A percentile compares a stretch with the other conserved stretches of the same genome.
Evolutionary conservation across 164 flowering plant species (phyloP).

Genomic region (Magnolia kwangsiensis): DNA sequence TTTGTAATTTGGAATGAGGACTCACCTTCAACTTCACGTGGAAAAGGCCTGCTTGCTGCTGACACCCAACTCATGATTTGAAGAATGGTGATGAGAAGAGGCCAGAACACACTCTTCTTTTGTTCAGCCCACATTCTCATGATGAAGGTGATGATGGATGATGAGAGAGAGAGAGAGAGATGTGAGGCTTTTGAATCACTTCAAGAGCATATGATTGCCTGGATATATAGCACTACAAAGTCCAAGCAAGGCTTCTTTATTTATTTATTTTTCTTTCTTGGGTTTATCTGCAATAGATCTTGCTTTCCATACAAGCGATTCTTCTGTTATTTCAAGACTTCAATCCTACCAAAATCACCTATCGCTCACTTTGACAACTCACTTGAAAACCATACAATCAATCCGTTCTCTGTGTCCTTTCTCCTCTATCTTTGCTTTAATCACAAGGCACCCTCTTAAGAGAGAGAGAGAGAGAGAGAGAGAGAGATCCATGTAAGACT

Average conservation of each 20-base stretch:
- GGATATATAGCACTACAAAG: neutral
- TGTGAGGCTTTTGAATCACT: slow-evolving; percentile 6
- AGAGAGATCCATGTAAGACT: too few relatives aligned
- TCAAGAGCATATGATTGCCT: slow-evolving; percentile 1
- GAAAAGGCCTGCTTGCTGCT: slow-evolving; percentile 21
- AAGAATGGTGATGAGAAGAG: slow-evolving; percentile 7
- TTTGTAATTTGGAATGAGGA: neutral
- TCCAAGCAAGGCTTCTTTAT: neutral
- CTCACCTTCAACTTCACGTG: slow-evolving; percentile 20
- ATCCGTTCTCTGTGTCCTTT: neutral
- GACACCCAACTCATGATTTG: slow-evolving; percentile 21
- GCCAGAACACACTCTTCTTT: slow-evolving; percentile 14
- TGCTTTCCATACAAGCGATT: slow-evolving; percentile 32
- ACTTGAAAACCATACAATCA: slow-evolving; percentile 4
- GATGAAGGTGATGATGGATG: slow-evolving; percentile 11
- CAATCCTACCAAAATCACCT: slow-evolving; percentile 5
- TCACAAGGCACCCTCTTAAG: slow-evolving; percentile 3
- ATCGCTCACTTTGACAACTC: slow-evolving; percentile 13
- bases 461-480: neutral
- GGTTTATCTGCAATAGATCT: slow-evolving; percentile 16
- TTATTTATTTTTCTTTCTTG: slow-evolving; percentile 2
- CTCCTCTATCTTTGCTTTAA: slow-evolving; percentile 5
- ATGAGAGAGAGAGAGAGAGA: neutral
- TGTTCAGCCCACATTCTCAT: slow-evolving; percentile 17
- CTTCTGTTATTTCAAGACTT: slow-evolving; percentile 21